Evolutionary conservation across 139 green algal genomes (phyloP), one percentile per base, ranked within the genome.

Genomic region (Dunaliella primolecta): DNA sequence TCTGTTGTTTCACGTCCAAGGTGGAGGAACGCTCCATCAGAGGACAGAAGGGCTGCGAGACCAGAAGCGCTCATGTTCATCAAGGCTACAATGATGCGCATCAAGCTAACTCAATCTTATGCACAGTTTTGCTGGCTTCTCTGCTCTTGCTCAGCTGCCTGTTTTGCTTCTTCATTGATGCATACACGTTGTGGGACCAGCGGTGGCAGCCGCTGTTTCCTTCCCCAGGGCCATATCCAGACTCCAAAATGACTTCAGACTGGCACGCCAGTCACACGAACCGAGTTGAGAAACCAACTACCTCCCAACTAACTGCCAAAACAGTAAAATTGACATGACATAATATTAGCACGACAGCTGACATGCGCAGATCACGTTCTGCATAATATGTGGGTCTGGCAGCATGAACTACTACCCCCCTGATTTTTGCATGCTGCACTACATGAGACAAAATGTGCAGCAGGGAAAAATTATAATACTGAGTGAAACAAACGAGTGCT

Each of bases 321-420:
- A 64, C 46, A 64, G 46, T 15, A 64, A 15, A 64, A 64, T 64
- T 64, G 46, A 64, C 46, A 64, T 64, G 15, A 64, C 7, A 25
- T 15, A 7, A 64, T 82, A 82, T 38, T 82, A 80, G 74, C 74
- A 80, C 15, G 46, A 64, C 46, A 64, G 46, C 46, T 64, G 46
- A 25, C 46, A 64, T 64, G 46, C 46, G 46, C 46, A 64, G 46
- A 64, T 64, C 46, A 64, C 15, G 46, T 64, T 64, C 15, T 25
- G 46, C 15, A 64, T 64, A 64, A 64, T 64, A 64, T 64, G 15
- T 7, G 46, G 46, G 15, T 64, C 15, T 7, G 7, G 7, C 7
- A 64, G 15, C 46, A 64, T 15, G 46, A 64, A 64, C 46, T 64
- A 64, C 46, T 64, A 64, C 46, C 46, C 46, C 46, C 46, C 46